Base-by-base conservation (phyloP, 2,329 filamentous ascomycete genomes). In the Colletotrichum lindemuthianum region DNA sequence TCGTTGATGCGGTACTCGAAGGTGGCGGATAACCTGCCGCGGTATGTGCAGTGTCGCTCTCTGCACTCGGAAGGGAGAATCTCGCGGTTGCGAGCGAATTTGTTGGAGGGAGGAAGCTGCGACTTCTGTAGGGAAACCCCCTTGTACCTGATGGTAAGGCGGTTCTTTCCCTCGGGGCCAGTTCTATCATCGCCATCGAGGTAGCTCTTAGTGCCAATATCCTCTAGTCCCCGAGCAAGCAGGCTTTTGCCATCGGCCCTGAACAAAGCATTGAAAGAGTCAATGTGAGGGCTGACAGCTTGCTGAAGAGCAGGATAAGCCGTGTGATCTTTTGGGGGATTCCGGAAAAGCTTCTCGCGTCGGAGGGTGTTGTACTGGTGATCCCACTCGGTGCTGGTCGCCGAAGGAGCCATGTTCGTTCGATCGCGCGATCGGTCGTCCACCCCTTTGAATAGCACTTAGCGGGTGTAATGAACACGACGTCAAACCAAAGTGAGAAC, bases 221-320 rank as follows among this genome's bases (percentile, higher is more conserved):
- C 96, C 73, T 87, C 88, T 66, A 98, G 77, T 11, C 86, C 93
- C 69, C 92, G 89, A 53, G 91, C 87, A 58, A 99, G 73, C 63
- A 88, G 75, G 47, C 82, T 77, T 68, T 77, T 79, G 53, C 92
- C 92, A 77, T 90, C 85, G 63, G 85, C 83, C 37, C 89, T 87
- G 75, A 97, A 96, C 51, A 98, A 84, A 56, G 89, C 89, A 82
- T 99, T 97, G 87, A 97, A 99, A 7, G 96, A 96, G 73, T 97
- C 90, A 71, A 98, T 91, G 78, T 99, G 96, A 53, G 96, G 96
- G 69, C 92, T 86, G 65, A 98, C 89, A n/a, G 95, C 92, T 66
- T 87, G 86, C 72, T 94, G 90, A 51, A 99, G 87, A 24, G 91
- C 86, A 12, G 96, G 96, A 74, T 97, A 98, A 64, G 95, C 93